Evolutionary conservation across 2,329 filamentous ascomycete genomes (phyloP).

Genomic region (Didymosphaeria variabile): DNA sequence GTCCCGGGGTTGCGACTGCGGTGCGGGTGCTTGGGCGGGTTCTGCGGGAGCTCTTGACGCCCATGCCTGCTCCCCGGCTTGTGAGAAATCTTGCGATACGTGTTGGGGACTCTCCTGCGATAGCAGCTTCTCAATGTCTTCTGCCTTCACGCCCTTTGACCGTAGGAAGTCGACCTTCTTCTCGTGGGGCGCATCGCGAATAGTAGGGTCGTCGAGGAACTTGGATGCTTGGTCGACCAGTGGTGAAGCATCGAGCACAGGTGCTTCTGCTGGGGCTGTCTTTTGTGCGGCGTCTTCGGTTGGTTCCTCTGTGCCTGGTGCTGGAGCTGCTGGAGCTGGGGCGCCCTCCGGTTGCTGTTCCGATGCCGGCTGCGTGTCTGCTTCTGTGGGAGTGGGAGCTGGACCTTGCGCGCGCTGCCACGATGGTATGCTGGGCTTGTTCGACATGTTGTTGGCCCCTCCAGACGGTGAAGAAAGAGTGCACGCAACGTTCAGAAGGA

Average conservation of each 20-base stretch:
- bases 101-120: constrained; percentile 31
- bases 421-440: constrained; percentile 39
- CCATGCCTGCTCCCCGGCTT: constrained; percentile 39
- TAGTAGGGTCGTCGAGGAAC: constrained; percentile 79
- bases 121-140: constrained; percentile 75
- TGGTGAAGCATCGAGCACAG: background rate
- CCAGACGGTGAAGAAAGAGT: background rate
- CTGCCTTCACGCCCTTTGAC: constrained; percentile 74
- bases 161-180: constrained; percentile 80
- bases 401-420: constrained; percentile 43
- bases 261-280: constrained; percentile 12
- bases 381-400: constrained; percentile 14
- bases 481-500: background rate
- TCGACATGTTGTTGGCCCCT: constrained; percentile 9
- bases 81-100: constrained; percentile 25
- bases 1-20: constrained; percentile 47
- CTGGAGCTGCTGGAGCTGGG: constrained; percentile 22
- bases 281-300: constrained; percentile 20
- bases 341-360: constrained; percentile 25
- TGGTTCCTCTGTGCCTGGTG: constrained; percentile 16
- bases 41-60: constrained; percentile 37
- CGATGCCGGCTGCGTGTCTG: constrained; percentile 25
- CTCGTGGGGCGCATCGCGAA: constrained; percentile 73
- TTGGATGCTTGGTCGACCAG: constrained; percentile 72
- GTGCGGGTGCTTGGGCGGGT: constrained; percentile 22